phyloP scores from a whole-genome alignment of 495 filamentous ascomycete genomes.

The Bacidia rubella region DNA sequence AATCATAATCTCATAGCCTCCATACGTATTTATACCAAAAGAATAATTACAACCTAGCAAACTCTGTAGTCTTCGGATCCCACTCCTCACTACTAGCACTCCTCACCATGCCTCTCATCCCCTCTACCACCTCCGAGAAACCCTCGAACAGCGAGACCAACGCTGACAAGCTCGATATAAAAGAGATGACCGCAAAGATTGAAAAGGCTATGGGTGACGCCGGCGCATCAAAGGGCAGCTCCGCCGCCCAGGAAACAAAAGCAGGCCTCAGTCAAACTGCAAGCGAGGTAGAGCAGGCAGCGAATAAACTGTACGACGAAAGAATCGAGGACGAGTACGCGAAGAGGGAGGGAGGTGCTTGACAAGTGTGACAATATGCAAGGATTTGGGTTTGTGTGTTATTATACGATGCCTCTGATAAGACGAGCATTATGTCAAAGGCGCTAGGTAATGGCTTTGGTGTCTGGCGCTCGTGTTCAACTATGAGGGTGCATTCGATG shows the following conservation, averaged over 20 bases:
- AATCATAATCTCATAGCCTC: too few species aligned
- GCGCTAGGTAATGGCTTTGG: too few species aligned
- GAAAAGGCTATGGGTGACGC: conserved; percentile 10
- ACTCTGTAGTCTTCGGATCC: neutral
- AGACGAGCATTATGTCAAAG: too few species aligned
- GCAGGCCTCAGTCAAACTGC: conserved; percentile 9
- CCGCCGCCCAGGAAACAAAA: conserved; percentile 12
- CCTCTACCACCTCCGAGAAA: conserved; percentile 12
- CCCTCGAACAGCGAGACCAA: conserved; percentile 11
- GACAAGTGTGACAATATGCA: neutral
- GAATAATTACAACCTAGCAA: too few species aligned
- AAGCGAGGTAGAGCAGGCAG: conserved; percentile 14
- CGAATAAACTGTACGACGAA: conserved; percentile 16
- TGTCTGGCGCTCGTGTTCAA: too few species aligned
- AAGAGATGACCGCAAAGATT: conserved; percentile 12
- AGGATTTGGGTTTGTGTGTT: too few species aligned
- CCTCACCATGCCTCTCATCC: conserved; percentile 10
- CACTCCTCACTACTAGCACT: neutral
- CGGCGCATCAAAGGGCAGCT: conserved; percentile 9
- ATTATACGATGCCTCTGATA: too few species aligned
- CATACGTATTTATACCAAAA: too few species aligned
- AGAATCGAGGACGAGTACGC: conserved; percentile 27
- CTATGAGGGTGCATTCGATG: too few species aligned
- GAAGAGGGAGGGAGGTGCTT: conserved; percentile 27
- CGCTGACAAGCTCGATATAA: conserved; percentile 2